Evolutionary conservation across 768 basidiomycete genomes (phyloP).

Genomic region (Plicaturopsis crispa): DNA sequence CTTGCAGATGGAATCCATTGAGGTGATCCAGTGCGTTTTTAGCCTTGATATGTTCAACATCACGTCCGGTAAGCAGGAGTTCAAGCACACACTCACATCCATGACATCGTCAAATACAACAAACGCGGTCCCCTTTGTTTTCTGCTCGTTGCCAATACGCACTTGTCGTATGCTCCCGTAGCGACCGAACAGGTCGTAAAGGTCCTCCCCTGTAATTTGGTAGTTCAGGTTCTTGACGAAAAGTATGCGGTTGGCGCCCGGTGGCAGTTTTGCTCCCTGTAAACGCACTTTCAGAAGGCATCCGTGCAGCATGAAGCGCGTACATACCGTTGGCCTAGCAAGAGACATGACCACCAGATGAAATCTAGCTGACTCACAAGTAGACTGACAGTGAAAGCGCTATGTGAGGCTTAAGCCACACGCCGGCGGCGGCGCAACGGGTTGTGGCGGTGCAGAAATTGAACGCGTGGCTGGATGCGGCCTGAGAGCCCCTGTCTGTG

Average conservation of each 20-base stretch:
- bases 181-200: constrained; percentile 95
- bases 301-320: background rate
- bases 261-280: constrained; percentile 68
- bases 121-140: constrained; percentile 94
- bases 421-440: too few species aligned
- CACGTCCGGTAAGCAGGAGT: background rate
- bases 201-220: constrained; percentile 85
- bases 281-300: background rate
- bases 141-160: constrained; percentile 84
- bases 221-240: constrained; percentile 94
- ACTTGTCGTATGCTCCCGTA: constrained; percentile 97
- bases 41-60: constrained; percentile 54
- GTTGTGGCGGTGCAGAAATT: too few species aligned
- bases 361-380: background rate
- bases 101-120: constrained; percentile 95
- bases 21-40: constrained; percentile 95
- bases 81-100: constrained; percentile 53
- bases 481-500: too few species aligned
- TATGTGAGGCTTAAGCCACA: too few species aligned
- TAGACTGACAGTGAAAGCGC: constrained; percentile 1
- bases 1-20: constrained; percentile 97
- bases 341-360: constrained; percentile 43
- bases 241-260: constrained; percentile 85
- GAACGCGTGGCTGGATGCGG: too few species aligned
- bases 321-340: constrained; percentile 60